Percentiles rank a stretch among this genome's conserved stretches.
phyloP scores from a whole-genome alignment of 2,329 filamentous ascomycete genomes.

The Trichoderma sp. region DNA sequence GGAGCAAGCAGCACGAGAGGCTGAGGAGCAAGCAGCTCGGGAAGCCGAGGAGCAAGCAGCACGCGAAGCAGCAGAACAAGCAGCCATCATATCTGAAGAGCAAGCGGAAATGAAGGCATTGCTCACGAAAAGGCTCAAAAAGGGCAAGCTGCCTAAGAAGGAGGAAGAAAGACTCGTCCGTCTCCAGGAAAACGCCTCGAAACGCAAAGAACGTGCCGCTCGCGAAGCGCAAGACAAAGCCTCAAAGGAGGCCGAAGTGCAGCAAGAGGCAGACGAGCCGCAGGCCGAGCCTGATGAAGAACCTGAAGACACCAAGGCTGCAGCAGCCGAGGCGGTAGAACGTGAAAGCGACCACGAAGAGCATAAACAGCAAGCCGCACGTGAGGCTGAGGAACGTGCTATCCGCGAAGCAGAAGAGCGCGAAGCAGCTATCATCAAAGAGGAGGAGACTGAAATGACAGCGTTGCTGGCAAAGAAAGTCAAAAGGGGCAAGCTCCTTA shows the following conservation, averaged over 20 bases:
- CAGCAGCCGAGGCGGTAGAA: conserved; percentile 37
- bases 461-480: conserved; percentile 33
- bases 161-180: conserved; percentile 44
- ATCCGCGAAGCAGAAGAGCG: conserved; percentile 28
- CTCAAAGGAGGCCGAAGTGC: background rate
- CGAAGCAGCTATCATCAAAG: conserved; percentile 25
- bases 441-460: conserved; percentile 42
- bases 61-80: conserved; percentile 22
- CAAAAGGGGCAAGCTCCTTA: conserved; percentile 18
- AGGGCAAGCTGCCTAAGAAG: conserved; percentile 44
- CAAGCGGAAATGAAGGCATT: conserved; percentile 41
- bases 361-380: conserved; percentile 25
- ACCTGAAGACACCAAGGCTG: conserved; percentile 25
- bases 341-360: conserved; percentile 23
- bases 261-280: conserved; percentile 25
- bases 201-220: conserved; percentile 36
- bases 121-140: conserved; percentile 50
- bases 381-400: conserved; percentile 24
- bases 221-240: conserved; percentile 29
- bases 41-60: conserved; percentile 23
- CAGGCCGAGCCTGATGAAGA: conserved; percentile 24
- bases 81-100: conserved; percentile 27
- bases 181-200: conserved; percentile 35
- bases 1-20: conserved; percentile 22
- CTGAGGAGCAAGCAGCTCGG: conserved; percentile 16